Conservation (phyloP, 2,329 filamentous ascomycete genomes). For the Trichoderma endophyticum region DNA sequence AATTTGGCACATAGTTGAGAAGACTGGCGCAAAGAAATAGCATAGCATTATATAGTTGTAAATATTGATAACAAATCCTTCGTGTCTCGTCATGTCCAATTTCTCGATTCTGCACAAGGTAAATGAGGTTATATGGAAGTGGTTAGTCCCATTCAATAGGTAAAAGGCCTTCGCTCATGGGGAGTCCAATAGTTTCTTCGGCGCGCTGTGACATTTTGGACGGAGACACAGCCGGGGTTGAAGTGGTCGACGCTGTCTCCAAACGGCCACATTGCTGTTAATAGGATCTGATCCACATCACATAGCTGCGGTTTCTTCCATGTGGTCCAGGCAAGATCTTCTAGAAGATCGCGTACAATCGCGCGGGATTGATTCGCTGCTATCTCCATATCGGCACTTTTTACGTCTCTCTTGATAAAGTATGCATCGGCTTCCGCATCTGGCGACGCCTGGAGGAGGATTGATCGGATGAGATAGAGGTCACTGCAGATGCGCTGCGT, state of each 20-base stretch:
- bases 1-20: neutral
- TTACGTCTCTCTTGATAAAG: constrained; percentile 9
- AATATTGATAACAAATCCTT: neutral
- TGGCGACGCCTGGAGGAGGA: constrained; percentile 22
- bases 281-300: constrained; percentile 51
- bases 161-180: neutral
- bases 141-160: neutral
- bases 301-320: constrained; percentile 59
- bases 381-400: constrained; percentile 15
- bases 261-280: constrained; percentile 63
- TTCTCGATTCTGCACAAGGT: neutral
- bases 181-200: constrained; percentile 27
- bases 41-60: neutral
- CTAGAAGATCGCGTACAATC: constrained; percentile 36
- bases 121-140: neutral
- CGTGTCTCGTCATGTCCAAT: neutral
- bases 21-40: neutral
- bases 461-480: constrained; percentile 21
- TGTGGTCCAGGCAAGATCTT: constrained; percentile 54
- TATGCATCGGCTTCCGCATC: constrained; percentile 9
- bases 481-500: constrained; percentile 17
- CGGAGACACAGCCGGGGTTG: constrained; percentile 32
- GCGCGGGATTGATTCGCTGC: constrained; percentile 23
- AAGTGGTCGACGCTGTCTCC: constrained; percentile 53
- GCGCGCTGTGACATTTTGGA: constrained; percentile 25